Conservation (phyloP, 805 yeast species). For the Metschnikowia borealis region DNA sequence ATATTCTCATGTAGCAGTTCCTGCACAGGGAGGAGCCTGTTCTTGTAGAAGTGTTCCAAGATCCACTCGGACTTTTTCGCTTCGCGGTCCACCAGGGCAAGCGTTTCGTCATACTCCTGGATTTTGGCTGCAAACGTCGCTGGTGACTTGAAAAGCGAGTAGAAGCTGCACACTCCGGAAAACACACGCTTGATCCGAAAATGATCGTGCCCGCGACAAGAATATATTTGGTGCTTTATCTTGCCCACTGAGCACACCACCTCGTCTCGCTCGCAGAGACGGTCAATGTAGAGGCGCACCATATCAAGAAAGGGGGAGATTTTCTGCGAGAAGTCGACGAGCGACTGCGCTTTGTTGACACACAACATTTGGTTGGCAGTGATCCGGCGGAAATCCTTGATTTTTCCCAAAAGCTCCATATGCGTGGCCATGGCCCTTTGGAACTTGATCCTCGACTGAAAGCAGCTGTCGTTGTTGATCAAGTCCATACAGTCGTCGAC, state of each 20-base stretch:
- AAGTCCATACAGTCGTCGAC: constrained; percentile 10
- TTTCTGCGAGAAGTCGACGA: constrained; percentile 9
- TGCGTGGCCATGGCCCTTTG: constrained; percentile 12
- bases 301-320: constrained; percentile 8
- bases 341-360: constrained; percentile 7
- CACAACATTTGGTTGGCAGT: constrained; percentile 4
- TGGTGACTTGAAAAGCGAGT: constrained; percentile 8
- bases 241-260: constrained; percentile 10
- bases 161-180: constrained; percentile 6
- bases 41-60: constrained; percentile 9
- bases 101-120: constrained; percentile 6
- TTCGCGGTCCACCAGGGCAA: constrained; percentile 6
- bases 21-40: constrained; percentile 12
- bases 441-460: constrained; percentile 12
- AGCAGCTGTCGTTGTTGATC: constrained; percentile 11
- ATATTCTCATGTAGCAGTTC: constrained; percentile 8
- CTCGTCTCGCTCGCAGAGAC: constrained; percentile 10
- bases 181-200: constrained; percentile 8
- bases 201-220: constrained; percentile 12
- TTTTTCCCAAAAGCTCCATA: constrained; percentile 9
- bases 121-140: constrained; percentile 5
- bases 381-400: constrained; percentile 2
- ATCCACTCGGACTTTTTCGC: constrained; percentile 9
- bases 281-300: constrained; percentile 9
- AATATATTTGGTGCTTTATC: constrained; percentile 5